Conservation (phyloP, 306 rosid species). For the Vachellia pachyceras region DNA sequence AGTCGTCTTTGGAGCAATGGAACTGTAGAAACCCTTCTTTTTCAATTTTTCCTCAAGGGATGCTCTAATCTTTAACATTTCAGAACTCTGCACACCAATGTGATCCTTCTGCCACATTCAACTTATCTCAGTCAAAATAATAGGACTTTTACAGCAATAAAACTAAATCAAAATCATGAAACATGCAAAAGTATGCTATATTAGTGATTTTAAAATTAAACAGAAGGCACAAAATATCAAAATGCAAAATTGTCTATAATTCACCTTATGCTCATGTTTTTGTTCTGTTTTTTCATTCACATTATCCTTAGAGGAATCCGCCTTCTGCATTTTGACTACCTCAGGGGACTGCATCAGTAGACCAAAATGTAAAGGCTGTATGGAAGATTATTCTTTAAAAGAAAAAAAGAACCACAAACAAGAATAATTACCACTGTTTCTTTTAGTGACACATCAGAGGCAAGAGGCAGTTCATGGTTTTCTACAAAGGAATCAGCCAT, state of each 20-base stretch:
- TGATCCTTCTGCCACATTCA: conserved; percentile 60
- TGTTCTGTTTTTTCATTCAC: conserved; percentile 50
- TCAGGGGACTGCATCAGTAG: conserved; percentile 41
- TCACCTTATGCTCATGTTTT: conserved; percentile 69
- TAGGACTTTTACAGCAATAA: conserved; percentile 13
- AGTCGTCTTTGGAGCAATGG: conserved; percentile 56
- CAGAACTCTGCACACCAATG: conserved; percentile 70
- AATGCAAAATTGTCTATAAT: conserved; percentile 19
- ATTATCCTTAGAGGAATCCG: conserved; percentile 51
- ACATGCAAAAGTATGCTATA: conserved; percentile 6
- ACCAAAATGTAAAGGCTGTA: conserved; percentile 11
- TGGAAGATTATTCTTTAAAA: conserved; percentile 30
- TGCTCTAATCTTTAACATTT: conserved; percentile 84
- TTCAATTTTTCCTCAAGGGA: conserved; percentile 80
- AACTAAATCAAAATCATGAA: conserved; percentile 16
- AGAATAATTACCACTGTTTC: conserved; percentile 44
- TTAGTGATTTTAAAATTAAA: conserved; percentile 11
- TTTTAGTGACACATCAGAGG: conserved; percentile 37
- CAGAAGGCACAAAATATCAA: conserved; percentile 13
- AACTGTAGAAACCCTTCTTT: conserved; percentile 65
- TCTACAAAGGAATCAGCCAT: conserved; percentile 14
- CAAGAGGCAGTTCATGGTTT: conserved; percentile 33
- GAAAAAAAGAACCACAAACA: conserved; percentile 12
- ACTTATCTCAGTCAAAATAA: conserved; percentile 38
- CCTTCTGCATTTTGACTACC: conserved; percentile 40